Evolutionary conservation across 176 grass and related monocot genomes (phyloP), one percentile per base, ranked within the genome.

Genomic region (Eleusine coracana): DNA sequence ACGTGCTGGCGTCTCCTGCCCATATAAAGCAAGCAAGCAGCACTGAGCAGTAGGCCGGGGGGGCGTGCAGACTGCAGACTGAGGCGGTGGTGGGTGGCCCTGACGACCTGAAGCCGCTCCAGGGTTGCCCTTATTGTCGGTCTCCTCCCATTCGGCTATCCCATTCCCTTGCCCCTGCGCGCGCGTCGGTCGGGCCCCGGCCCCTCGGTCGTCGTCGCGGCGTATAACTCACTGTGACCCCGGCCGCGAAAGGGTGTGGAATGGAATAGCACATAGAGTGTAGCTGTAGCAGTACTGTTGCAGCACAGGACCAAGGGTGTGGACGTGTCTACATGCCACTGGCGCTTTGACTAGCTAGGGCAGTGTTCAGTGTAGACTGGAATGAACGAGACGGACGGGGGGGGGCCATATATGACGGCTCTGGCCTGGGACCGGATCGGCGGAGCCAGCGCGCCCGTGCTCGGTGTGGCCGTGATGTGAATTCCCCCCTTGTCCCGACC

Each of bases 91-190:
- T 49, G 63, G 29, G 28, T 49, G 63, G 48, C n/a, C 44, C 31
- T 34, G 31, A 34, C 14, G 31, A 34, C 14, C 41, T 44, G 41
- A 44, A 9, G 17, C 36, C 38, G 61, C 78, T 14, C 78, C 65
- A 55, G 77, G 64, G 77, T 69, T 80, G 64, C 64, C 64, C 78
- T 70, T 17, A 7, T 41, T 80, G 78, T 73, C 48, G 48, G 48
- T 50, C 68, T 61, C 56, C 80, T 44, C 76, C 5, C 31, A 34
- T 31, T 31, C n/a, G n/a, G n/a, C n/a, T n/a, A n/a, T n/a, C 31
- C 31, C 31, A 31, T 31, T 36, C 8, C 3, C 34, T 2, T 46
- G 5, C 60, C 4, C 54, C 17, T 34, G 23, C 25, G 76, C 37
- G 27, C 45, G 6, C 45, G 23, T 54, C 45, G 11, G 6, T 9